These are phyloP conservation scores for Leptosphaerulina australis DNA, from an alignment of 2,329 filamentous ascomycete species.

Conservation along the genomic window DNA sequence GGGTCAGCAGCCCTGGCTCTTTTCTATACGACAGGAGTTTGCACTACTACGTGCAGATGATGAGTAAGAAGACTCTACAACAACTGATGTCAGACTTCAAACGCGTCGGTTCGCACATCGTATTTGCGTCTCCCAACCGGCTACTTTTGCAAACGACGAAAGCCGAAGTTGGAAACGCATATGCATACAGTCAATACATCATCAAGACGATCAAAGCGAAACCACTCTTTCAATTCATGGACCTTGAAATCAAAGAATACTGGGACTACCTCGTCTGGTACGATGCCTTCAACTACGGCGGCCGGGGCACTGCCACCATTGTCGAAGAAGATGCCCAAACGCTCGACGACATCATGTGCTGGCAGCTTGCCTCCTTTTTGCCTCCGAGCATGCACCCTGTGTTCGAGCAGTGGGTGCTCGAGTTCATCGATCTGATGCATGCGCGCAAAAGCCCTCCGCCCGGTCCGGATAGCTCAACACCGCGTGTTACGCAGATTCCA, in stretches of 20 bases:
- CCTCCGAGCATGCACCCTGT: conserved; percentile 78
- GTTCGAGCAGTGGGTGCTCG: conserved; percentile 91
- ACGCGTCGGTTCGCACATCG: conserved; percentile 89
- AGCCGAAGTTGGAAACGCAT: conserved; percentile 93
- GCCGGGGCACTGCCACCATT: conserved; percentile 86
- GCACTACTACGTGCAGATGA: conserved; percentile 98
- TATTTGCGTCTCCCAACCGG: conserved; percentile 91
- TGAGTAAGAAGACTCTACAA: conserved; percentile 95
- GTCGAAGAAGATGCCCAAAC: conserved; percentile 76
- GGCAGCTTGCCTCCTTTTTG: conserved; percentile 92
- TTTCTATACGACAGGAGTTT: conserved; percentile 94
- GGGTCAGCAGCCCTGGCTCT: conserved; percentile 92
- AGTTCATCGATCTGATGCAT: conserved; percentile 96
- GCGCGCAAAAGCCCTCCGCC: conserved; percentile 68
- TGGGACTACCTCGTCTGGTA: conserved; percentile 99
- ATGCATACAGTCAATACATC: conserved; percentile 96
- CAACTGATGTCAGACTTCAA: conserved; percentile 97
- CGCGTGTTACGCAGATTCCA: conserved; percentile 65
- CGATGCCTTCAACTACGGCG: conserved; percentile 98
- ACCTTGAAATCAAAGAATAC: conserved; percentile 96
- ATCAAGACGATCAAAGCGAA: conserved; percentile 96
- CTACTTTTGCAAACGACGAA: conserved; percentile 95
- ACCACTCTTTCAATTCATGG: conserved; percentile 94
- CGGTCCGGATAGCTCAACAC: conserved; percentile 58
- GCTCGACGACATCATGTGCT: conserved; percentile 94